Conservation (phyloP, 345 rosid species). For the Xanthoceras sorbifolium region DNA sequence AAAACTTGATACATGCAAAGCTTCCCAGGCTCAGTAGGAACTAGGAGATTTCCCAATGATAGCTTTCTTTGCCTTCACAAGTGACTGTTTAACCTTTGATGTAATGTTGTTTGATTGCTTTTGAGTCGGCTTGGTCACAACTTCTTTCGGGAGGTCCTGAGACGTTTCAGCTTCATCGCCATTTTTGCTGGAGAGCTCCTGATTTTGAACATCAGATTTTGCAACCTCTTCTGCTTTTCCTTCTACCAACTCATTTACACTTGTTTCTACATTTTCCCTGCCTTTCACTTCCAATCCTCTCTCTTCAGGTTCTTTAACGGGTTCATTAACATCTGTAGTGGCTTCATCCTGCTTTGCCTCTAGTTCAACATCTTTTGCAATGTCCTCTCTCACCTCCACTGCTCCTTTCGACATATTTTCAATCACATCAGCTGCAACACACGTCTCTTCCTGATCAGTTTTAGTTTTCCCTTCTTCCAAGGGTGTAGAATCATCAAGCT, state of each 20-base stretch:
- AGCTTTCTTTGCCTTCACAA: constrained; percentile 59
- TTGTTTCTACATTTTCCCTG: neutral
- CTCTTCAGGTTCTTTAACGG: neutral
- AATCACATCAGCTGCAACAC: neutral
- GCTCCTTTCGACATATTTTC: neutral
- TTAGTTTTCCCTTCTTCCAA: constrained; percentile 13
- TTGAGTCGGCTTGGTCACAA: constrained; percentile 30
- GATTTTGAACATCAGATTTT: constrained; percentile 2
- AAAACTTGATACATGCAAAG: neutral
- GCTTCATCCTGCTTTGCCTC: neutral
- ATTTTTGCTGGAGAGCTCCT: constrained; percentile 18
- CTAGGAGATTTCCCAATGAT: constrained; percentile 48
- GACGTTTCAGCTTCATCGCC: constrained; percentile 26
- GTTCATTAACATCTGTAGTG: neutral
- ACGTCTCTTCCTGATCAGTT: neutral
- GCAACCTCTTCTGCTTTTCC: constrained; percentile 10
- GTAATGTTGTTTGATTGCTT: constrained; percentile 51
- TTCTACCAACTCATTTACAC: neutral
- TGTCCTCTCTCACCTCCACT: neutral
- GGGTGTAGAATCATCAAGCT: neutral
- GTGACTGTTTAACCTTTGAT: constrained; percentile 55
- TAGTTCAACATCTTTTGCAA: neutral
- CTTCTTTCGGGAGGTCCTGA: constrained; percentile 35
- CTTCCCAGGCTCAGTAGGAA: constrained; percentile 17
- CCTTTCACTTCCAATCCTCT: constrained; percentile 13